Base-by-base conservation (phyloP, 2,329 filamentous ascomycete species). In the Rutstroemia sp. region DNA sequence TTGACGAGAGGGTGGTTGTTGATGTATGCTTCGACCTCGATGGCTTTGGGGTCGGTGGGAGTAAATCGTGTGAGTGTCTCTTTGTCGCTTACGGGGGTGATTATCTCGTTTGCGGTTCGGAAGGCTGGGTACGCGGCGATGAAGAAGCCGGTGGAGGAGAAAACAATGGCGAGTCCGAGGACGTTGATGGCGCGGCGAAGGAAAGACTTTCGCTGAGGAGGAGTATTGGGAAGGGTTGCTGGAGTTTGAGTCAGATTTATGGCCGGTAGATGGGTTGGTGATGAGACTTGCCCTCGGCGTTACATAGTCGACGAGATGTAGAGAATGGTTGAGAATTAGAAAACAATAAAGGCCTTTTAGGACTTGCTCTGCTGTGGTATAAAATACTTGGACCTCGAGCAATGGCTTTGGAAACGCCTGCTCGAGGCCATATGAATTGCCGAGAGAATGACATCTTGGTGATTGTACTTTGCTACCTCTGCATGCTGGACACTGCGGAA, bases 1-100 rank as follows among this genome's bases (percentile, higher is more conserved):
- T 77, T 70, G 4, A 87, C 79, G n/a, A 95, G 70, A 1, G 89
- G 86, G 73, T 94, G 90, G 47, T 77, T 80, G 67, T 84, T 81
- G 70, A 97, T 89, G 67, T 82, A 80, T 8, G 82, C 76, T 63
- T 96, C 87, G 65, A 95, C 82, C 60, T 81, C 78, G 60, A 69
- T 72, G 49, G 73, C 72, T 44, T 69, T 64, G 10, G 78, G 79
- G 68, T 83, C 81, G 34, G 72, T 69, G 14, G 82, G 81, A 4
- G 72, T 71, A 75, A 83, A 96, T 62, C 87, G 75, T 4, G 71
- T 69, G 59, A 94, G 79, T 21, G 87, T 88, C 64, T 95, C 88
- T 65, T 81, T 83, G 72, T 95, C 88, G 30, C 81, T 80, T 61
- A 80, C 79, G 3, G 81, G 80, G 58, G 76, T 73, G 58, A 80